Evolutionary conservation across 345 rosid species (phyloP).

Genomic region (Camelina laxa): DNA sequence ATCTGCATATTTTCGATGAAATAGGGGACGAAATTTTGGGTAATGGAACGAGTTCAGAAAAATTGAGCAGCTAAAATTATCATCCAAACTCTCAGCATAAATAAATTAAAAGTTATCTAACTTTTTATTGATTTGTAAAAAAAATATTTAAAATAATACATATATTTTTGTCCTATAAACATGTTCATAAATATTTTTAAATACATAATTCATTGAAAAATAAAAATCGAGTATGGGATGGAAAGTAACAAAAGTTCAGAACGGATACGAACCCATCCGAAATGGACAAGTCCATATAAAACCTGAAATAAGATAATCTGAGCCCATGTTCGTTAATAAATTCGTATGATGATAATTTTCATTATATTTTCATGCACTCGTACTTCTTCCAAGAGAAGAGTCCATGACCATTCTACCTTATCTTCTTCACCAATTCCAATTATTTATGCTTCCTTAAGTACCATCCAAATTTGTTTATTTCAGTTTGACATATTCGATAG

Average conservation of each 20-base stretch:
- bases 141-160: background rate
- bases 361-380: slow-evolving; percentile 30
- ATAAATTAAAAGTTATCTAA: no score
- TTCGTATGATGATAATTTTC: background rate
- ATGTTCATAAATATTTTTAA: no score
- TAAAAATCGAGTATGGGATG: background rate
- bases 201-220: no score
- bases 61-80: no score
- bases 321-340: background rate
- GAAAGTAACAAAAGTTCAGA: no score
- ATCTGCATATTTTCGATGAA: no score
- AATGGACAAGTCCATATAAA: background rate
- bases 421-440: slow-evolving; percentile 22
- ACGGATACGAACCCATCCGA: background rate
- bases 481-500: background rate
- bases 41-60: no score
- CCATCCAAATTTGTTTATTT: background rate
- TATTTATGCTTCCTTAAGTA: background rate
- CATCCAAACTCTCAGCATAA: no score
- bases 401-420: slow-evolving; percentile 21
- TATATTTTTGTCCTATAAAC: background rate
- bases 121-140: no score
- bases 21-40: no score
- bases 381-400: slow-evolving; percentile 30
- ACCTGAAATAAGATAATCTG: no score